Evolutionary conservation across 2,329 filamentous ascomycete genomes (phyloP).

Genomic region (Microsporum audouinii): DNA sequence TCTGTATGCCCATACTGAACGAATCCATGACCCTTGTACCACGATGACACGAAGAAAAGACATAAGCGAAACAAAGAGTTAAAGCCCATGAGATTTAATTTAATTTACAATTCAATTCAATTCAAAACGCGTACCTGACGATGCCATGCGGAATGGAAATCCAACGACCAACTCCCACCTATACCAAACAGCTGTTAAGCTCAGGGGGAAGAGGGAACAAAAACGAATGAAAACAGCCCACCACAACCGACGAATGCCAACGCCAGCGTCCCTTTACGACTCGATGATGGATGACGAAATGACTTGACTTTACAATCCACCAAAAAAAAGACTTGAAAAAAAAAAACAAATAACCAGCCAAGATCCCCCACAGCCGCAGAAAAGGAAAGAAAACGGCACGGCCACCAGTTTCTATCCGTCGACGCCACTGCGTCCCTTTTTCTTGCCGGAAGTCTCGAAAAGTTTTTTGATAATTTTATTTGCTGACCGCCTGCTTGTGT

Average conservation of each 20-base stretch:
- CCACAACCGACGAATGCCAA: constrained; percentile 12
- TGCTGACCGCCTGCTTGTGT: neutral
- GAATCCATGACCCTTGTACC: constrained; percentile 3
- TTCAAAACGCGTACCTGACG: neutral
- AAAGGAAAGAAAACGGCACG: neutral
- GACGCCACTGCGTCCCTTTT: neutral
- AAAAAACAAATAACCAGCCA: constrained; percentile 5
- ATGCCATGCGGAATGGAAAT: neutral
- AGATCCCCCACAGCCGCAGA: neutral
- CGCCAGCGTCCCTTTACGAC: constrained; percentile 31
- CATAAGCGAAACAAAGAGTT: constrained; percentile 6
- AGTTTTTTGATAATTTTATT: neutral
- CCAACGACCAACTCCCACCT: neutral
- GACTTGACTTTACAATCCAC: constrained; percentile 25
- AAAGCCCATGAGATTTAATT: constrained; percentile 1
- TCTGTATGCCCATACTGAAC: constrained; percentile 4
- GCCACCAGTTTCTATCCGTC: neutral
- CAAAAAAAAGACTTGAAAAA: constrained; percentile 9
- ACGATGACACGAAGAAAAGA: constrained; percentile 10
- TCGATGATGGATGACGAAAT: constrained; percentile 40
- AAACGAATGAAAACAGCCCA: constrained; percentile 17
- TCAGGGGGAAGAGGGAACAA: neutral
- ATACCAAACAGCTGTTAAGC: neutral
- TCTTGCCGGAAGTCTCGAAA: neutral
- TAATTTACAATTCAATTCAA: neutral